Conservation (phyloP, 2,329 filamentous ascomycete genomes). For the Cladobotryum protrusum region DNA sequence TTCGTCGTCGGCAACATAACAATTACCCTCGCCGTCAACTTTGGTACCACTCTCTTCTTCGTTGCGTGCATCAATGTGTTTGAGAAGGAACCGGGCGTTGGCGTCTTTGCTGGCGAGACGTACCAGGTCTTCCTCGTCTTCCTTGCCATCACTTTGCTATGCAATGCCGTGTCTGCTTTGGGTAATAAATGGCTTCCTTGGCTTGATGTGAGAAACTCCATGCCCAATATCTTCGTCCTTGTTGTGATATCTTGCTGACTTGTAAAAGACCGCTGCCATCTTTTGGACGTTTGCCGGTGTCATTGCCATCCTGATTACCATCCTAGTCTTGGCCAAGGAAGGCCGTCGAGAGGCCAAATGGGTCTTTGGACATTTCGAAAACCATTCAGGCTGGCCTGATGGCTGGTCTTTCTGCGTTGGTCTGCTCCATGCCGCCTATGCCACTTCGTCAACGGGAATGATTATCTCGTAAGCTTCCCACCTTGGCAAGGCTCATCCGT, state of each 20-base stretch:
- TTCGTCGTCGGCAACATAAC: constrained; percentile 76
- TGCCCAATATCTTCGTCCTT: not conserved
- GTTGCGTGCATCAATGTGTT: constrained; percentile 53
- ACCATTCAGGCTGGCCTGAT: constrained; percentile 60
- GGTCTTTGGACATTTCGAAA: constrained; percentile 64
- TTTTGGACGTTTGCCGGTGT: constrained; percentile 70
- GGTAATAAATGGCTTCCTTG: constrained; percentile 61
- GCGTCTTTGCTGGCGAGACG: constrained; percentile 39
- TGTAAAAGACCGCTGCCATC: constrained; percentile 57
- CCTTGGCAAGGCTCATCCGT: constrained; percentile 4
- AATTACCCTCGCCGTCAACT: constrained; percentile 78
- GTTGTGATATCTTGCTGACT: not conserved
- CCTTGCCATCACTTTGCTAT: constrained; percentile 58
- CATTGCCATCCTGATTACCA: constrained; percentile 55
- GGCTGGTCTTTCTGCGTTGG: constrained; percentile 72
- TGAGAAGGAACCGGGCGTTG: constrained; percentile 35
- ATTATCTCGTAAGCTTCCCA: constrained; percentile 60
- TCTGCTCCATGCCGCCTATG: constrained; percentile 65
- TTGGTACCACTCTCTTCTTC: constrained; percentile 62
- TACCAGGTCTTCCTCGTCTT: constrained; percentile 70
- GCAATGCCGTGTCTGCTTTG: constrained; percentile 59
- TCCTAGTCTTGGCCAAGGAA: constrained; percentile 61
- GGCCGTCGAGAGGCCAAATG: constrained; percentile 57
- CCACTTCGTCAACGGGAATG: constrained; percentile 72
- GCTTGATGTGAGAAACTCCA: constrained; percentile 56